A percentile compares a stretch with the other conserved stretches of the same genome.
phyloP scores from a whole-genome alignment of 2,329 filamentous ascomycete species.

The Didymella exigua region DNA sequence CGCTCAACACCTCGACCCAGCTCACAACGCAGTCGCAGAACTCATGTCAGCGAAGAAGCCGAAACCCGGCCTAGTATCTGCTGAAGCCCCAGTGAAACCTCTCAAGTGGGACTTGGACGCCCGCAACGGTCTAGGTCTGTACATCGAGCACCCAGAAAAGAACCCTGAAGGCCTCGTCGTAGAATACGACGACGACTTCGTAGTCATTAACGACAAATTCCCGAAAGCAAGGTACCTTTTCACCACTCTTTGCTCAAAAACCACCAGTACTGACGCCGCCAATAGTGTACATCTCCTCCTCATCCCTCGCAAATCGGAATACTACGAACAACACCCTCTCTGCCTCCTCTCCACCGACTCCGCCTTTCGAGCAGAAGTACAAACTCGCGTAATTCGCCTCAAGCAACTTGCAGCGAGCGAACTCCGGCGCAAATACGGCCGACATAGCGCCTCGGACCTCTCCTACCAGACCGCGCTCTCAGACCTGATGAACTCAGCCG shows the following conservation, averaged over 20 bases:
- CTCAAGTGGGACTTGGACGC: conserved; percentile 38
- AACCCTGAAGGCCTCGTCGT: conserved; percentile 67
- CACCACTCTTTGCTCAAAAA: not conserved
- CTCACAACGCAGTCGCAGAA: conserved; percentile 52
- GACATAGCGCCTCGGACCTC: conserved; percentile 66
- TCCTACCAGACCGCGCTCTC: conserved; percentile 63
- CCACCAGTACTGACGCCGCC: conserved; percentile 35
- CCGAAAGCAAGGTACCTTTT: conserved; percentile 66
- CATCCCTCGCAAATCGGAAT: conserved; percentile 71
- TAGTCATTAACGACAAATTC: conserved; percentile 80
- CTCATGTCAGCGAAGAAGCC: conserved; percentile 53
- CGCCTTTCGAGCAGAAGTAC: conserved; percentile 70
- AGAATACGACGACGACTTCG: conserved; percentile 70
- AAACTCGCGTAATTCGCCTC: conserved; percentile 65
- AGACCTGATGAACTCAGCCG: conserved; percentile 55
- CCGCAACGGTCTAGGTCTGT: conserved; percentile 68
- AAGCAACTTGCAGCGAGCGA: conserved; percentile 72
- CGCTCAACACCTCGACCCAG: conserved; percentile 13
- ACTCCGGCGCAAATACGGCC: conserved; percentile 71
- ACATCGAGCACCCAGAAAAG: conserved; percentile 67
- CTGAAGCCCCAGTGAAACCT: conserved; percentile 15
- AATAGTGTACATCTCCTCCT: conserved; percentile 78
- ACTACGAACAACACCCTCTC: conserved; percentile 73
- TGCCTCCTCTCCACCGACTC: conserved; percentile 71
- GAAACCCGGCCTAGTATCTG: conserved; percentile 28